Evolutionary conservation across 352 stramenopile genomes (phyloP).

Genomic region (Pythium aristosporum): DNA sequence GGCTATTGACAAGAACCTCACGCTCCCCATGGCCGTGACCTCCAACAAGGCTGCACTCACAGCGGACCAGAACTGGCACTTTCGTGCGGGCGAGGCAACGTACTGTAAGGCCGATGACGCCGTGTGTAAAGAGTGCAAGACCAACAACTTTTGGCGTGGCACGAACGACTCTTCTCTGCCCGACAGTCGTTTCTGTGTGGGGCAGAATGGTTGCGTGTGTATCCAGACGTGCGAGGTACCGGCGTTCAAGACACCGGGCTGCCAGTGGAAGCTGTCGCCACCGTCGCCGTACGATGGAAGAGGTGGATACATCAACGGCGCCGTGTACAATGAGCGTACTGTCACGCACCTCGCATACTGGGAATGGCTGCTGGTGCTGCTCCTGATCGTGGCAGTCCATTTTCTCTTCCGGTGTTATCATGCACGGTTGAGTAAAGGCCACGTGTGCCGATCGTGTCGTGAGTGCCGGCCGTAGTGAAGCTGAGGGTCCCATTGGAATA

Average conservation of each 20-base stretch:
- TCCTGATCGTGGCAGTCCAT: constrained; percentile 1
- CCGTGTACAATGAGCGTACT: background rate
- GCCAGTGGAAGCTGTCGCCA: constrained; percentile 24
- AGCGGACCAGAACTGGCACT: constrained; percentile 28
- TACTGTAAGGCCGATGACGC: constrained; percentile 22
- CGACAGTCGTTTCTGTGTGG: constrained; percentile 25
- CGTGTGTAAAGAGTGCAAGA: constrained; percentile 24
- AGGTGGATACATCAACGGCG: background rate
- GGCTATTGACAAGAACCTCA: constrained; percentile 7
- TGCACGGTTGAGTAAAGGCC: background rate
- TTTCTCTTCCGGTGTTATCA: constrained; percentile 4
- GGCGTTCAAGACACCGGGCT: constrained; percentile 13
- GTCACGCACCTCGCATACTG: constrained; percentile 3
- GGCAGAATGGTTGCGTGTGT: constrained; percentile 19
- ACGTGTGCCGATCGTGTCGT: background rate
- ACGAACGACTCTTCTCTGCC: background rate
- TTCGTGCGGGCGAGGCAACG: constrained; percentile 23
- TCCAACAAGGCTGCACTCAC: constrained; percentile 9
- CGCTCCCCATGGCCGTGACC: constrained; percentile 3
- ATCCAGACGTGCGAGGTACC: constrained; percentile 25
- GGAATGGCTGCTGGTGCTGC: constrained; percentile 17
- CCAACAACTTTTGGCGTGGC: constrained; percentile 19
- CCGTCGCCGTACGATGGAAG: background rate
- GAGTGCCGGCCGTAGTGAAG: background rate
- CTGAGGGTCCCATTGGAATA: too few relatives aligned